Evolutionary conservation across 805 yeast species (phyloP).

Genomic region (Sugiyamaella boreocaroliniensis): DNA sequence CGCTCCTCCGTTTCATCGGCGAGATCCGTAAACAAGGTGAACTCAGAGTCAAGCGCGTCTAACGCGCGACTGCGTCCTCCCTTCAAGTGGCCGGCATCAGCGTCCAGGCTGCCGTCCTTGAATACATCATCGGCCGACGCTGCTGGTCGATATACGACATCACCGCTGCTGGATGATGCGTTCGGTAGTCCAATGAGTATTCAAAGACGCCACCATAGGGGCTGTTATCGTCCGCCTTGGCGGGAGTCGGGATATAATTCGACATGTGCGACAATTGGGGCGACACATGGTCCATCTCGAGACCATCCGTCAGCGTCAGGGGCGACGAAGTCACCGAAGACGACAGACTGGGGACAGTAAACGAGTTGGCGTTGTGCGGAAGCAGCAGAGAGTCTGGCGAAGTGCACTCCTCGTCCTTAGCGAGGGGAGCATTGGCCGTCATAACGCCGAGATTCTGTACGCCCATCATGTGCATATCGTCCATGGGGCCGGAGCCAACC

Average conservation of each 20-base stretch:
- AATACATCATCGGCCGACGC: slow-evolving; percentile 20
- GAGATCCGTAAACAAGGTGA: slow-evolving; percentile 15
- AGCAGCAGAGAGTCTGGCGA: slow-evolving; percentile 19
- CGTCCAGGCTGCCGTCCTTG: not conserved
- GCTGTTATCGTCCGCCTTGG: not conserved
- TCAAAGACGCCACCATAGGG: not conserved
- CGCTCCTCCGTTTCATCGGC: slow-evolving; percentile 8
- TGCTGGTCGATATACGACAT: slow-evolving; percentile 21
- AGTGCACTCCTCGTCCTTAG: slow-evolving; percentile 13
- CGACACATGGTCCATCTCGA: not conserved
- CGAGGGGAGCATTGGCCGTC: not conserved
- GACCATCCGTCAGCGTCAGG: slow-evolving; percentile 2
- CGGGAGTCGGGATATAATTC: not conserved
- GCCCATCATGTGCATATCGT: not conserved
- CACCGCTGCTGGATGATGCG: slow-evolving; percentile 31
- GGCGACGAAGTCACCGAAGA: slow-evolving; percentile 23
- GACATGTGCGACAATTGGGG: not conserved
- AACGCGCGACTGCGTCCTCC: not conserved
- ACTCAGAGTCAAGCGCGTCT: slow-evolving; percentile 4
- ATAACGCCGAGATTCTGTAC: not conserved
- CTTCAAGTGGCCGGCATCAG: not conserved
- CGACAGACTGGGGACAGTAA: slow-evolving; percentile 18
- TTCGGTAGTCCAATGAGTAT: slow-evolving; percentile 14
- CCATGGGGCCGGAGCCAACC: not conserved
- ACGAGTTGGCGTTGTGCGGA: slow-evolving; percentile 5